These are phyloP conservation scores for Cercophora newfieldiana DNA, from an alignment of 495 filamentous ascomycete genomes.

Conservation along the genomic window DNA sequence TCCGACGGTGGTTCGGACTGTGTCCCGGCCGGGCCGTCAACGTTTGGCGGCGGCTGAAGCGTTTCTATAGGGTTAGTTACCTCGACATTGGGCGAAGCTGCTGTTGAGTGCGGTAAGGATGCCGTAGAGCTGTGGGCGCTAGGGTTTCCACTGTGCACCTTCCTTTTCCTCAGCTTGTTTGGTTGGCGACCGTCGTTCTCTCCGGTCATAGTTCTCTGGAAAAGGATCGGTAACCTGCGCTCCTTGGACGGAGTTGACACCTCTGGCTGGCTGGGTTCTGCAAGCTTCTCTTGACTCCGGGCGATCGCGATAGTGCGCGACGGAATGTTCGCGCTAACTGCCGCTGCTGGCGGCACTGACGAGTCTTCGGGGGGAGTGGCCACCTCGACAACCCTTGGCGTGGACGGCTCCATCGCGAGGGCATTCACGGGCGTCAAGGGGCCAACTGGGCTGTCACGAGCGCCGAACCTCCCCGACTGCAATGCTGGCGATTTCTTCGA, in stretches of 20 bases:
- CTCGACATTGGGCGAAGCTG: conserved; percentile 40
- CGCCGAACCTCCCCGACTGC: conserved; percentile 51
- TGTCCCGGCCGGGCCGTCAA: conserved; percentile 22
- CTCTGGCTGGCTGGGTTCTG: conserved; percentile 41
- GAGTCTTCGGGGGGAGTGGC: conserved; percentile 26
- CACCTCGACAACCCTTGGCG: conserved; percentile 29
- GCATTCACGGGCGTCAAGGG: conserved; percentile 33
- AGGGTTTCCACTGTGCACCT: conserved; percentile 68
- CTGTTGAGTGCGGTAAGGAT: conserved; percentile 58
- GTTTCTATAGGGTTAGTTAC: conserved; percentile 40
- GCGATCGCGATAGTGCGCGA: conserved; percentile 28
- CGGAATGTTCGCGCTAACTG: conserved; percentile 16
- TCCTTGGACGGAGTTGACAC: conserved; percentile 65
- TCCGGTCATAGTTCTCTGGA: conserved; percentile 64
- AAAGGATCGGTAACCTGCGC: conserved; percentile 65
- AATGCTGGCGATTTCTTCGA: conserved; percentile 83
- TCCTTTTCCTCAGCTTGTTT: conserved; percentile 85
- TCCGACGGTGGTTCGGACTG: conserved; percentile 36
- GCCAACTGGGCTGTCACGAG: conserved; percentile 34
- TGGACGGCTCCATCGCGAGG: conserved; percentile 17
- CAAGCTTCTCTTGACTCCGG: conserved; percentile 53
- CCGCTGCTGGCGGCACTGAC: conserved; percentile 5
- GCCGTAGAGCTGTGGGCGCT: conserved; percentile 85
- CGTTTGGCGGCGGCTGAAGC: conserved; percentile 28
- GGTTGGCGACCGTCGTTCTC: conserved; percentile 67